Evolutionary conservation across 2,329 filamentous ascomycete species (phyloP).

Genomic region (Epichloe gansuensis): DNA sequence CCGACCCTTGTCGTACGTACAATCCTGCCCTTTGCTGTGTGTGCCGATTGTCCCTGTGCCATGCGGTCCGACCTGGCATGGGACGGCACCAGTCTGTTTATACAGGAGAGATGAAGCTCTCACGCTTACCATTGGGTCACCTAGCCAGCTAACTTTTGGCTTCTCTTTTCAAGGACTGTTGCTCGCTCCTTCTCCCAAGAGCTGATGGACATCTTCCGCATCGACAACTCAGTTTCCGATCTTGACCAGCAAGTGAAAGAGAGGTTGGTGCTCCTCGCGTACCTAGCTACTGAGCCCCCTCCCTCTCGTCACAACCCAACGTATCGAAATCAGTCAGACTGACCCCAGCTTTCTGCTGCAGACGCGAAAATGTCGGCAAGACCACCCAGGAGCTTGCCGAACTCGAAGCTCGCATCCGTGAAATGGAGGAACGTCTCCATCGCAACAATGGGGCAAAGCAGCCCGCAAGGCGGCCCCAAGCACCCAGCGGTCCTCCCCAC

Average conservation of each 20-base stretch:
- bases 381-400: constrained; percentile 73
- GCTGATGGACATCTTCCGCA: constrained; percentile 78
- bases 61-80: not conserved
- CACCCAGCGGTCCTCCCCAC: constrained; percentile 6
- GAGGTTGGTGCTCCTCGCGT: constrained; percentile 48
- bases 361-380: constrained; percentile 46
- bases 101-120: not conserved
- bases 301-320: not conserved
- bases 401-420: constrained; percentile 71
- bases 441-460: constrained; percentile 13
- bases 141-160: not conserved
- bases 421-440: constrained; percentile 69
- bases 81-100: not conserved
- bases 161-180: constrained; percentile 52
- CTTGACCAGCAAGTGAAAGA: constrained; percentile 65
- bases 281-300: not conserved
- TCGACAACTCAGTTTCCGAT: constrained; percentile 65
- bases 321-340: not conserved
- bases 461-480: constrained; percentile 9
- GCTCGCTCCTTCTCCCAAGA: constrained; percentile 78
- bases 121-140: not conserved
- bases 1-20: constrained; percentile 72
- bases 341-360: not conserved
- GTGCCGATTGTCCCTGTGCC: not conserved
- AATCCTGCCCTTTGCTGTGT: not conserved